phyloP scores from a whole-genome alignment of 495 filamentous ascomycete genomes.

The Tuber borchii region DNA sequence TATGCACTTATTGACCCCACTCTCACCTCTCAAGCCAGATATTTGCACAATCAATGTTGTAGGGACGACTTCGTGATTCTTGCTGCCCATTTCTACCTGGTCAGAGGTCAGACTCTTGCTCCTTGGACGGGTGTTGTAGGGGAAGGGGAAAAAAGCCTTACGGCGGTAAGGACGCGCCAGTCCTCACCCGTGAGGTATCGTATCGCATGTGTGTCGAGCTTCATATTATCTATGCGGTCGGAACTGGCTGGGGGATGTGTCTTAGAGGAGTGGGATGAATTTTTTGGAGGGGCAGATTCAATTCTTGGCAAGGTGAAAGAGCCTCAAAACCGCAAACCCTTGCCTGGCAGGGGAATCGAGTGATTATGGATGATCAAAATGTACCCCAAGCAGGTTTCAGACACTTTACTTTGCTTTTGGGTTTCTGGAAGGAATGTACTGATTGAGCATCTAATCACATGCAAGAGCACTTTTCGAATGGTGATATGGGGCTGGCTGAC shows the following conservation, averaged over 20 bases:
- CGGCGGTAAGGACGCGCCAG: constrained; percentile 89
- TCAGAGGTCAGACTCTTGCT: constrained; percentile 40
- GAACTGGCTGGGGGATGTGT: neutral
- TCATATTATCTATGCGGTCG: constrained; percentile 59
- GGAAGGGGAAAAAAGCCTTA: constrained; percentile 47
- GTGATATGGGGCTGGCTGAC: no score
- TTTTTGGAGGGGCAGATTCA: constrained; percentile 14
- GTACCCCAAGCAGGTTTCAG: neutral
- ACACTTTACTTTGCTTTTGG: neutral
- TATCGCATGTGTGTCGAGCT: constrained; percentile 82
- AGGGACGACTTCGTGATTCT: constrained; percentile 94
- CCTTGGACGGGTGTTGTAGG: constrained; percentile 42
- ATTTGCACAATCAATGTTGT: constrained; percentile 80
- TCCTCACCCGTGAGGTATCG: constrained; percentile 88
- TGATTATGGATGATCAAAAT: neutral
- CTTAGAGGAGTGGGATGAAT: neutral
- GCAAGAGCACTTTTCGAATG: neutral
- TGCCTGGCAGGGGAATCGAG: constrained; percentile 5
- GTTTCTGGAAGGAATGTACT: neutral
- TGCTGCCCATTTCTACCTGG: constrained; percentile 85
- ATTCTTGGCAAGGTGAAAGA: constrained; percentile 8
- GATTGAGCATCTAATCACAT: neutral
- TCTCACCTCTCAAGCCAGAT: constrained; percentile 70
- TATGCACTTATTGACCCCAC: constrained; percentile 79
- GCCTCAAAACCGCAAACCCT: constrained; percentile 14